Conservation (phyloP, 352 stramenopile species). For the Blastocystis sp. region DNA sequence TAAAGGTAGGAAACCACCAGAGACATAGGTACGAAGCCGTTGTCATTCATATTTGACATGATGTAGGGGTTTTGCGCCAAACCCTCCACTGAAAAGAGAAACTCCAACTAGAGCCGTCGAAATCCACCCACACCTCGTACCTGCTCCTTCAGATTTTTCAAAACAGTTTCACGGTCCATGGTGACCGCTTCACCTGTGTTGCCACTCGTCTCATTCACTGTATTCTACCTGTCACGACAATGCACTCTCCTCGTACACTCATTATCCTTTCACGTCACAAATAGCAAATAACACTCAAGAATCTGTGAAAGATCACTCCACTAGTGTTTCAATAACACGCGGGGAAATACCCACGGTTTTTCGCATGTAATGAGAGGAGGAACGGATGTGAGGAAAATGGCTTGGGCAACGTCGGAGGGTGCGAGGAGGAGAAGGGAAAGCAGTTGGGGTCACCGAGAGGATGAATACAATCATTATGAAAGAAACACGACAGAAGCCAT, state of each 20-base stretch:
- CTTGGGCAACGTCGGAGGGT: too few relatives aligned
- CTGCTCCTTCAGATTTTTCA: neutral
- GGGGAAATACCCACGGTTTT: neutral
- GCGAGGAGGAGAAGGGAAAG: too few relatives aligned
- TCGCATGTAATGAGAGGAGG: too few relatives aligned
- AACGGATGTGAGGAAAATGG: too few relatives aligned
- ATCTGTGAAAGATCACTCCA: too few relatives aligned
- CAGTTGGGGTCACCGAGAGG: too few relatives aligned
- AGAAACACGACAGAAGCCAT: slow-evolving; percentile 26
- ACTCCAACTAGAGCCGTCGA: slow-evolving; percentile 13
- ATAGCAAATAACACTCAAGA: too few relatives aligned
- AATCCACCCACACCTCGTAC: neutral
- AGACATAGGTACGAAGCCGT: slow-evolving; percentile 25
- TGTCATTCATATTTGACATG: slow-evolving; percentile 38
- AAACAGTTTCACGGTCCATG: neutral
- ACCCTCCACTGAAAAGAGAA: slow-evolving; percentile 30
- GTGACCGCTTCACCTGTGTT: neutral
- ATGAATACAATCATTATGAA: too few relatives aligned
- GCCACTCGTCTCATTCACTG: neutral
- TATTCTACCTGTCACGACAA: neutral
- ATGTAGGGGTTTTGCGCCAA: slow-evolving; percentile 19
- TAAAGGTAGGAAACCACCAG: neutral
- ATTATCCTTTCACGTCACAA: too few relatives aligned
- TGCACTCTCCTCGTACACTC: neutral
- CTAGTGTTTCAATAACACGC: too few relatives aligned